These are phyloP conservation scores for Rhodofomes roseus DNA, from an alignment of 1,284 basidiomycete genomes.

Conservation along the genomic window DNA sequence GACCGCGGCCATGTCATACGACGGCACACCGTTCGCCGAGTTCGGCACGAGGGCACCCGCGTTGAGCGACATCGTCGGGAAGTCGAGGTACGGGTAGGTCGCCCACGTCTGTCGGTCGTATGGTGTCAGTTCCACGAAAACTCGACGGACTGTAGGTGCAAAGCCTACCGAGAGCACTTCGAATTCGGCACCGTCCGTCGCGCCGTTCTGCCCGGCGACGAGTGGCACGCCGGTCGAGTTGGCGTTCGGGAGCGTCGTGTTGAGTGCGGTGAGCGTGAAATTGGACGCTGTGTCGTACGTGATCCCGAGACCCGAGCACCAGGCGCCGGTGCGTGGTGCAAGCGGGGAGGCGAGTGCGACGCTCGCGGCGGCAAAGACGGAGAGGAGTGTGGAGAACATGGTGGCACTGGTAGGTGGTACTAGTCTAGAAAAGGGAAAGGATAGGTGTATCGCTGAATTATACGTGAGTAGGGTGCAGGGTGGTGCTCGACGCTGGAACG, in stretches of 20 bases:
- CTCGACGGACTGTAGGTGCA: not conserved
- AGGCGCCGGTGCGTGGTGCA: constrained; percentile 7
- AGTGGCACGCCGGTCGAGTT: constrained; percentile 22
- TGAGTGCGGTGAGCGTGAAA: constrained; percentile 22
- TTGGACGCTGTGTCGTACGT: constrained; percentile 17
- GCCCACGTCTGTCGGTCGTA: constrained; percentile 16
- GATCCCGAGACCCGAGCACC: constrained; percentile 19
- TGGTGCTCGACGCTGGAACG: not conserved
- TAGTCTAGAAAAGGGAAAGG: not conserved
- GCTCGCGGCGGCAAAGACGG: constrained; percentile 8
- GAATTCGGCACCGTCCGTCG: constrained; percentile 14
- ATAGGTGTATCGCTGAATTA: not conserved
- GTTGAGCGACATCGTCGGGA: constrained; percentile 18
- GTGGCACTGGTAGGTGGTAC: not conserved
- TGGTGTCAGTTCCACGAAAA: not conserved
- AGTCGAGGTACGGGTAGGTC: constrained; percentile 21
- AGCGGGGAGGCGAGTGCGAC: constrained; percentile 5
- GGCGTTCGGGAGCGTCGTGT: constrained; percentile 17
- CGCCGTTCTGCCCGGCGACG: constrained; percentile 18
- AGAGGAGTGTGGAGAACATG: constrained; percentile 11
- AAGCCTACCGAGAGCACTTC: constrained; percentile 14
- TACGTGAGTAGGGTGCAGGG: not conserved
- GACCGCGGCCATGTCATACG: constrained; percentile 10
- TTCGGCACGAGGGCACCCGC: constrained; percentile 17
- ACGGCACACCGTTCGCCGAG: constrained; percentile 5